Percentiles rank a stretch among this genome's conserved stretches.
Evolutionary conservation across 768 basidiomycete genomes (phyloP).

Genomic region (Pleurotus pulmonarius): DNA sequence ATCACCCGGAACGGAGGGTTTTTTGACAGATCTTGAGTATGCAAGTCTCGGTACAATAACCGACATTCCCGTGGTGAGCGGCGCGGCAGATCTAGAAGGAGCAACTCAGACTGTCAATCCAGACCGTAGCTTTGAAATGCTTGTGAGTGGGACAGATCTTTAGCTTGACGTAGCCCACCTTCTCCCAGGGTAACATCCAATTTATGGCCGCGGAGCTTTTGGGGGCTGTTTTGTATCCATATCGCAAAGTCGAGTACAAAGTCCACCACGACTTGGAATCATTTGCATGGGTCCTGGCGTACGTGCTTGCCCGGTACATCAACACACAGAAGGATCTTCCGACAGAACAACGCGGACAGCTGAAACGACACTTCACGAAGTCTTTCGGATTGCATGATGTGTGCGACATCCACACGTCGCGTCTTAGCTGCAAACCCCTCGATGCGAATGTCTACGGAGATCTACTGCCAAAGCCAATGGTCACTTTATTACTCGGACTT

Average conservation of each 20-base stretch:
- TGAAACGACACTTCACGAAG: too few species aligned
- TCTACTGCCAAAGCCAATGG: too few species aligned
- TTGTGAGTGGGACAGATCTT: slow-evolving; percentile 12
- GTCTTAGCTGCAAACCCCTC: too few species aligned
- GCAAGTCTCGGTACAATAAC: slow-evolving; percentile 9
- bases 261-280: slow-evolving; percentile 8
- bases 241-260: background rate
- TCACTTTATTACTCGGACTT: too few species aligned
- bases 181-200: slow-evolving; percentile 17
- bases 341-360: too few species aligned
- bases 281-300: slow-evolving; percentile 7
- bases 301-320: background rate
- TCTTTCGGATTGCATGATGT: too few species aligned
- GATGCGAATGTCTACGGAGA: too few species aligned
- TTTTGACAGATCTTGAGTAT: slow-evolving; percentile 27
- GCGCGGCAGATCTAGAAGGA: too few species aligned
- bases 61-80: too few species aligned
- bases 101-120: too few species aligned
- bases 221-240: background rate
- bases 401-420: too few species aligned
- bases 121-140: slow-evolving; percentile 11
- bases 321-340: background rate
- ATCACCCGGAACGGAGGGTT: slow-evolving; percentile 14
- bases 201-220: slow-evolving; percentile 16
- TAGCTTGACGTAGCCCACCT: background rate